Evolutionary conservation across 2,329 filamentous ascomycete genomes (phyloP), one percentile per base, ranked within the genome.

Genomic region (Apiospora sp.): DNA sequence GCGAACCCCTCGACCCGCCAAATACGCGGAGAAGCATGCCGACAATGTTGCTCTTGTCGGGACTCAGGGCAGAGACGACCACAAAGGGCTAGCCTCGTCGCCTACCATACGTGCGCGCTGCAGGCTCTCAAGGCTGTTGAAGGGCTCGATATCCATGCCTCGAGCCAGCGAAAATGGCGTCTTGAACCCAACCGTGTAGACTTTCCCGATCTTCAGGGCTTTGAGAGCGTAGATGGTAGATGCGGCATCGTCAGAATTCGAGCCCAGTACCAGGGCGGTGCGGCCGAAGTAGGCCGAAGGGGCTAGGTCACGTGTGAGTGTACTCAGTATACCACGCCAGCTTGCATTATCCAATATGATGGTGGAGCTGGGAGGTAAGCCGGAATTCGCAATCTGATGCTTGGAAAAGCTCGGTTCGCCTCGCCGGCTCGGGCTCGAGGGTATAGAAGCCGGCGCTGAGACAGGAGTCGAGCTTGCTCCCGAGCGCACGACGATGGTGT

Each of bases 261-360:
- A 92, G 12, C 93, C 93, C 14, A 97, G 84, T 19, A 97, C 89
- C 64, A 97, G 89, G 2, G 93, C 94, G 4, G 93, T 90, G 68
- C 93, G 90, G 58, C 91, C 92, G 75, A 89, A 89, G 81, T 96
- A 97, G 0, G 94, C 94, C 5, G 93, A 95, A 0, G 94, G 94
- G 0, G 95, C 93, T 76, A 95, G 91, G 77, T 97, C 94, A 30
- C 93, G 89, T 4, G 92, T 96, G 73, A 97, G 85, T 0, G 94
- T 95, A 70, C 93, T 92, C 68, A 94, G 87, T 72, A 97, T 96
- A 1, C 94, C 94, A 81, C 94, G 94, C 93, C 94, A 96, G 19
- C 91, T 91, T 14, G 93, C 92, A 76, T 97, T 97, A 77, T 96
- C 94, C 67, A 94, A 92, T 22, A 95, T 85, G 54, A 96, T 88